Evolutionary conservation across 78 protist genomes (phyloP), one percentile per base, ranked within the genome.

Genomic region (Neovahlkampfia damariscottae): DNA sequence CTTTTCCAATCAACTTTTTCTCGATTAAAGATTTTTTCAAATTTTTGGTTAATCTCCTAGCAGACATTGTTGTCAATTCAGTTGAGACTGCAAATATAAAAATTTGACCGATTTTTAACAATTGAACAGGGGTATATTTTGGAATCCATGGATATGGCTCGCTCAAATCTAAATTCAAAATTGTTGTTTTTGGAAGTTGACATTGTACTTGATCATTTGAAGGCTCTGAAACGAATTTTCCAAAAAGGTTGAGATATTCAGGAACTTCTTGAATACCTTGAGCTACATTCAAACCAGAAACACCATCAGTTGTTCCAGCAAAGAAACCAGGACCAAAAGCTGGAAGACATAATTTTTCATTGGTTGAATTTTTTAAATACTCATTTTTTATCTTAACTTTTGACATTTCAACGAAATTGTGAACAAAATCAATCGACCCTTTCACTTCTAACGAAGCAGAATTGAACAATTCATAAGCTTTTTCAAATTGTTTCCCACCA

Each of bases 61-160:
- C 92, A 67, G 89, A 77, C 92, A 88, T 88, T 67, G 92, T 88
- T 3, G 92, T 84, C 41, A 88, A 84, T 39, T 88, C 92, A 39
- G 82, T 84, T 39, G 92, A 88, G 0, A 88, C 81, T 39, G 88
- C 88, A 19, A 27, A 39, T 40, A 88, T 76, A 50, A 79, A 83
- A 58, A 88, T 38, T 28, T 29, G 19, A 10, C 72, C 72, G n/a
- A 69, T 69, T 19, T n/a, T 69, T 19, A 69, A 10, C 72, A 69
- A 10, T 10, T 69, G 72, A n/a, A 10, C n/a, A 34, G 72, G 72
- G 19, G n/a, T 10, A 10, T 29, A 19, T 19, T 10, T n/a, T 10
- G 72, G 72, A 19, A 50, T 19, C 70, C 1, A 4, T 28, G 35
- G 58, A 40, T 67, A 41, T 27, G 28, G 1, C 72, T 74, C 72